These are phyloP conservation scores for Clitopilus hobsonii DNA, from an alignment of 768 basidiomycete species.

Conservation along the genomic window DNA sequence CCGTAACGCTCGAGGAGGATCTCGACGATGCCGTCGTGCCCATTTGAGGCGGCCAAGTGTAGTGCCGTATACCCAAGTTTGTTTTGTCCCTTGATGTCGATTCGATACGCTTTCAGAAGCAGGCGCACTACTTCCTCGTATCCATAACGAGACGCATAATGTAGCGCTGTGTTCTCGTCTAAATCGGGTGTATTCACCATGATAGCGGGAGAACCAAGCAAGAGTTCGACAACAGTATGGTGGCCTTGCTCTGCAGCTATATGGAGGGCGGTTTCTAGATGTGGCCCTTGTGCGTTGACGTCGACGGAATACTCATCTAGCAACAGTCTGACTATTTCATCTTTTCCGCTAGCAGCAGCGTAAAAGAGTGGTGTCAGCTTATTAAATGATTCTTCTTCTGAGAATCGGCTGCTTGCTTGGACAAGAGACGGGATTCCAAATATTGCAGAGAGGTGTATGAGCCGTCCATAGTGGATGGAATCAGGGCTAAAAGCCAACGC, in stretches of 20 bases:
- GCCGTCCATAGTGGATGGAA: too few relatives aligned
- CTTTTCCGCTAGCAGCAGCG: too few relatives aligned
- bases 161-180: not conserved
- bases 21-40: not conserved
- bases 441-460: too few relatives aligned
- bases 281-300: not conserved
- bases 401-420: too few relatives aligned
- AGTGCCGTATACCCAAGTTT: not conserved
- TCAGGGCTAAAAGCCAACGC: too few relatives aligned
- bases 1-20: not conserved
- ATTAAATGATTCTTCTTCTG: too few relatives aligned
- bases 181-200: not conserved
- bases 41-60: not conserved
- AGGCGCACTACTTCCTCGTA: not conserved
- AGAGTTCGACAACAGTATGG: not conserved
- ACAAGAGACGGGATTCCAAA: too few relatives aligned
- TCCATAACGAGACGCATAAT: not conserved
- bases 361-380: too few relatives aligned
- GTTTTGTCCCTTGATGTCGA: not conserved
- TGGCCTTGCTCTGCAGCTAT: not conserved
- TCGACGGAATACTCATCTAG: too few relatives aligned
- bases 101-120: not conserved
- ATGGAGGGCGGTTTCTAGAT: not conserved
- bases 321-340: too few relatives aligned
- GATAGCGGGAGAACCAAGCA: not conserved